These are phyloP conservation scores for Trematosphaeria pertusa DNA, from an alignment of 2,329 filamentous ascomycete genomes.

Conservation along the genomic window DNA sequence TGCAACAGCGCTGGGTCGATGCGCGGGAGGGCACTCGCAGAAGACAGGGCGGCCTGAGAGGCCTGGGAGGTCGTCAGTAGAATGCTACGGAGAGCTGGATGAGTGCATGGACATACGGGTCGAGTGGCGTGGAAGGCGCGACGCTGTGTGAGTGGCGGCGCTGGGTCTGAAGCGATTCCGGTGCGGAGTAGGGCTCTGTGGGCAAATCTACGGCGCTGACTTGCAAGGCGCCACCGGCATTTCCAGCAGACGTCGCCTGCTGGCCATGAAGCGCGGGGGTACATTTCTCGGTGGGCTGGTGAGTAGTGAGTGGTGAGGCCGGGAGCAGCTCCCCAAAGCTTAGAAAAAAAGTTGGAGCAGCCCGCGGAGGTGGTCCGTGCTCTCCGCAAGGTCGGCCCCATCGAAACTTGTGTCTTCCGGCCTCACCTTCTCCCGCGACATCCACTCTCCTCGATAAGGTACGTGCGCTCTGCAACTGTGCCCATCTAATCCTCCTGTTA, in stretches of 20 bases:
- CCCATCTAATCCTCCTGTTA: conserved; percentile 13
- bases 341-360: conserved; percentile 10
- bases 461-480: conserved; percentile 1
- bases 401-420: too few species aligned
- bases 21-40: conserved; percentile 10
- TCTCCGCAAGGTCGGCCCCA: conserved; percentile 15
- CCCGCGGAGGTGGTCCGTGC: conserved; percentile 28
- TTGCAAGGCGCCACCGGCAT: conserved; percentile 33
- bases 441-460: conserved; percentile 1
- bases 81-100: not conserved
- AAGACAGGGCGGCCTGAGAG: conserved; percentile 13
- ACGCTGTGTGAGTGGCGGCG: conserved; percentile 14
- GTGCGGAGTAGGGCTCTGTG: conserved; percentile 7
- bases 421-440: conserved; percentile 2
- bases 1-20: conserved; percentile 19
- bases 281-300: conserved; percentile 28
- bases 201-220: conserved; percentile 5
- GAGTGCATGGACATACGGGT: conserved; percentile 19
- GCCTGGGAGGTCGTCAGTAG: conserved; percentile 25
- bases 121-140: conserved; percentile 32
- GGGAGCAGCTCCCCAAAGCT: conserved; percentile 15
- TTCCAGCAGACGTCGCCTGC: conserved; percentile 28
- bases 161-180: conserved; percentile 15
- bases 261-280: conserved; percentile 19
- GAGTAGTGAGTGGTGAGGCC: conserved; percentile 13